Percentiles rank a stretch among this genome's conserved stretches.
Evolutionary conservation across 768 basidiomycete genomes (phyloP).

Genomic region (Phallus indusiatus): DNA sequence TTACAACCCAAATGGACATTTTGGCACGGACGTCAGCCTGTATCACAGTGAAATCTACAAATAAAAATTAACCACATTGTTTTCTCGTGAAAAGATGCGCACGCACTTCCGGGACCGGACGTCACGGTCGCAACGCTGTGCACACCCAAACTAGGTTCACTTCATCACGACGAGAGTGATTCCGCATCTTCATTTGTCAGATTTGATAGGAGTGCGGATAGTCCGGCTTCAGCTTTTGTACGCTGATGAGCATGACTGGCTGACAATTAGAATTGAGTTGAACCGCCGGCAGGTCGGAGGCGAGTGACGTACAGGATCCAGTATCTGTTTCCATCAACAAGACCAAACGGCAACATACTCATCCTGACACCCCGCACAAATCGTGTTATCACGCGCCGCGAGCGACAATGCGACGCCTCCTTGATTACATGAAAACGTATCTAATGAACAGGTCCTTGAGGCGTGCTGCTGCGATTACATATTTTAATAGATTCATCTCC

Average conservation of each 20-base stretch:
- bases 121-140: conserved; percentile 74
- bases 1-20: conserved; percentile 87
- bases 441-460: conserved; percentile 37
- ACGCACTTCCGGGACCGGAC: conserved; percentile 70
- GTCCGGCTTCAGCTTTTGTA: conserved; percentile 45
- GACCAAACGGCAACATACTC: conserved; percentile 73
- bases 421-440: conserved; percentile 61
- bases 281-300: neutral
- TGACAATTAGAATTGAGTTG: conserved; percentile 19
- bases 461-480: conserved; percentile 57
- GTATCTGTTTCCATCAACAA: conserved; percentile 52
- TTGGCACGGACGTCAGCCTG: conserved; percentile 74
- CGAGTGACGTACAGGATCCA: conserved; percentile 62
- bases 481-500: conserved; percentile 88
- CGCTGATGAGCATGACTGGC: conserved; percentile 70
- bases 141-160: conserved; percentile 83
- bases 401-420: conserved; percentile 86
- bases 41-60: conserved; percentile 76
- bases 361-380: no score
- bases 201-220: conserved; percentile 59
- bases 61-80: neutral
- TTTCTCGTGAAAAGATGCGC: no score
- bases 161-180: conserved; percentile 71
- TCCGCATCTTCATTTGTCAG: conserved; percentile 61
- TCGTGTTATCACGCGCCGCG: no score